Evolutionary conservation across 345 rosid genomes (phyloP).

Genomic region (Carallia brachiata): DNA sequence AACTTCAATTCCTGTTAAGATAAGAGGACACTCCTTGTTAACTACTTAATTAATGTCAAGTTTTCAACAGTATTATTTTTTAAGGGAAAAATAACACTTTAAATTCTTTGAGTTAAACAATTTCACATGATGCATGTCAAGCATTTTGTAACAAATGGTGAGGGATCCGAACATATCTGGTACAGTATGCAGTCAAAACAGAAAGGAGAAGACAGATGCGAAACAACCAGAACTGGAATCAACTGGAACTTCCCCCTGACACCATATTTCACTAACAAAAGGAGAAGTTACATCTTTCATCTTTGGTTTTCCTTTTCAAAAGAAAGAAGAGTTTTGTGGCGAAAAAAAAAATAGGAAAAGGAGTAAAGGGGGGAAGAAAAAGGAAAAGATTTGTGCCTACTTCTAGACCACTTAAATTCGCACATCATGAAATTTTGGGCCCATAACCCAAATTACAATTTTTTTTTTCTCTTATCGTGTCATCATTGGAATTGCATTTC

Average conservation of each 20-base stretch:
- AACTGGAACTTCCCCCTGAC: conserved; percentile 20
- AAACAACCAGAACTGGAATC: conserved; percentile 5
- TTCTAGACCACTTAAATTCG: conserved; percentile 24
- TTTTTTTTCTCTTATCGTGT: conserved; percentile 14
- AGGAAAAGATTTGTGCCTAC: background rate
- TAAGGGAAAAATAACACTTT: too few species aligned
- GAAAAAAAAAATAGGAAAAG: too few species aligned
- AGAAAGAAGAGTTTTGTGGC: too few species aligned
- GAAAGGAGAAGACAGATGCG: background rate
- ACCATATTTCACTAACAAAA: conserved; percentile 31
- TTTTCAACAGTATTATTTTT: too few species aligned
- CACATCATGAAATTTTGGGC: conserved; percentile 10
- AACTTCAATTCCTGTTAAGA: too few species aligned
- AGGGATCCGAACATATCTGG: background rate
- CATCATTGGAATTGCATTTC: conserved; percentile 17
- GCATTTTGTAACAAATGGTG: conserved; percentile 9
- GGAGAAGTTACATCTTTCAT: background rate
- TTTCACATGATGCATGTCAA: conserved; percentile 27
- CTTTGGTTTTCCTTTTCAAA: background rate
- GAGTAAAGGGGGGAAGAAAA: background rate
- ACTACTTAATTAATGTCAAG: too few species aligned
- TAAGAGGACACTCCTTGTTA: too few species aligned
- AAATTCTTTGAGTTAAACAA: too few species aligned
- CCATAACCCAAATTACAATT: background rate
- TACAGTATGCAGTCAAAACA: too few species aligned